Percentiles rank a stretch among this genome's conserved stretches.
phyloP scores from a whole-genome alignment of 2,329 filamentous ascomycete species.

The Lecanoromycetidae sp. region DNA sequence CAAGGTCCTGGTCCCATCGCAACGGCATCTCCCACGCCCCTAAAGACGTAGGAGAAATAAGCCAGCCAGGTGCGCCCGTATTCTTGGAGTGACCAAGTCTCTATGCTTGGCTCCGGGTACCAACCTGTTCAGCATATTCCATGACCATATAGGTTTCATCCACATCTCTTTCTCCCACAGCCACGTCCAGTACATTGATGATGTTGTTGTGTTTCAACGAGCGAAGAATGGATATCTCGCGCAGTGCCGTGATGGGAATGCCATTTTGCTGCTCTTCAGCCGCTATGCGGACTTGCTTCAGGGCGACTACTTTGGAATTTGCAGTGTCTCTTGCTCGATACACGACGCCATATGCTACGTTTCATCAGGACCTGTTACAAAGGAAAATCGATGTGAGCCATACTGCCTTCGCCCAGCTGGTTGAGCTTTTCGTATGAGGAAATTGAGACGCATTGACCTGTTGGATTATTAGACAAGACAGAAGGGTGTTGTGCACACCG shows the following conservation, averaged over 20 bases:
- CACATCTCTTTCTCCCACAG: slow-evolving; percentile 23
- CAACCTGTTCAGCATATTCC: slow-evolving; percentile 30
- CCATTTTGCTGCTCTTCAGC: slow-evolving; percentile 26
- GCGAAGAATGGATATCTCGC: slow-evolving; percentile 28
- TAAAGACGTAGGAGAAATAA: slow-evolving; percentile 23
- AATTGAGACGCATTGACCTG: slow-evolving; percentile 26
- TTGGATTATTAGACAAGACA: slow-evolving; percentile 6
- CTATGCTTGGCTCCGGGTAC: slow-evolving; percentile 18
- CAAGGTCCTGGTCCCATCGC: slow-evolving; percentile 24
- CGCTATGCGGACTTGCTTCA: slow-evolving; percentile 28
- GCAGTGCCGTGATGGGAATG: slow-evolving; percentile 27
- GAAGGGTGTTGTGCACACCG: not conserved
- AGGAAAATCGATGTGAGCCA: slow-evolving; percentile 10
- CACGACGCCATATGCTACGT: slow-evolving; percentile 27
- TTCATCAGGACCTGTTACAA: not conserved
- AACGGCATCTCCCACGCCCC: slow-evolving; percentile 20
- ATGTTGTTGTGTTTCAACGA: slow-evolving; percentile 26
- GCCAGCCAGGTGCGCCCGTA: slow-evolving; percentile 24
- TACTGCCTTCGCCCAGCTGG: slow-evolving; percentile 28
- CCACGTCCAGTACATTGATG: slow-evolving; percentile 27
- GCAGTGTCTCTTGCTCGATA: slow-evolving; percentile 24
- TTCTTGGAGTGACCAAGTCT: slow-evolving; percentile 14
- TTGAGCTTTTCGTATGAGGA: slow-evolving; percentile 26
- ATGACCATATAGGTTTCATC: slow-evolving; percentile 29
- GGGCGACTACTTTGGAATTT: slow-evolving; percentile 24